phyloP scores from a whole-genome alignment of 768 basidiomycete species.

The Stropharia rugosoannulata region DNA sequence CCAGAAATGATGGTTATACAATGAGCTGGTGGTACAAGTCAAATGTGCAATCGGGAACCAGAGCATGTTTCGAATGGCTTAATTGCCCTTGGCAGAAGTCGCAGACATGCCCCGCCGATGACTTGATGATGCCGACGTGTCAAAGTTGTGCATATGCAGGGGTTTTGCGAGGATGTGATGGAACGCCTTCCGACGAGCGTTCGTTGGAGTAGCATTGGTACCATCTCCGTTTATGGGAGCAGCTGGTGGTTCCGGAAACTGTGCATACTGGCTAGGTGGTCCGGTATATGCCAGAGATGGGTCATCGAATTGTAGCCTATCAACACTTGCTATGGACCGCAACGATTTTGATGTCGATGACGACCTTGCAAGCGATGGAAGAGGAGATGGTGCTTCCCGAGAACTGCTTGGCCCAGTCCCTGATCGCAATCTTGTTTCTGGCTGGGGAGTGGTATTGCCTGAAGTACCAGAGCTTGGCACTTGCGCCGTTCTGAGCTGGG shows the following conservation, averaged over 20 bases:
- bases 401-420: conserved; percentile 62
- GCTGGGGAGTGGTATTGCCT: conserved; percentile 30
- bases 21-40: conserved; percentile 24
- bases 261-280: conserved; percentile 68
- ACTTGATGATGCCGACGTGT: conserved; percentile 30
- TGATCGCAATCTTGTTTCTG: conserved; percentile 57
- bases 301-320: conserved; percentile 41
- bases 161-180: conserved; percentile 61
- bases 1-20: conserved; percentile 25
- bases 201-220: conserved; percentile 46
- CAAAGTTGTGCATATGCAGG: conserved; percentile 35
- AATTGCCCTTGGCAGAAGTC: conserved; percentile 47
- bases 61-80: conserved; percentile 14
- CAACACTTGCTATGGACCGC: conserved; percentile 34
- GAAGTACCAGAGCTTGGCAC: conserved; percentile 30
- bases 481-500: conserved; percentile 63
- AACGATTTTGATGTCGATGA: conserved; percentile 59
- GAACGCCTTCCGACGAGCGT: conserved; percentile 64
- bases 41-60: conserved; percentile 9
- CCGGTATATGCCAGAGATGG: conserved; percentile 51
- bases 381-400: conserved; percentile 40
- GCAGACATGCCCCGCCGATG: conserved; percentile 57
- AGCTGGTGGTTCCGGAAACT: conserved; percentile 66
- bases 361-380: conserved; percentile 48
- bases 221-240: conserved; percentile 37